phyloP scores from a whole-genome alignment of 345 rosid species.

The Eucalyptus camaldulensis region DNA sequence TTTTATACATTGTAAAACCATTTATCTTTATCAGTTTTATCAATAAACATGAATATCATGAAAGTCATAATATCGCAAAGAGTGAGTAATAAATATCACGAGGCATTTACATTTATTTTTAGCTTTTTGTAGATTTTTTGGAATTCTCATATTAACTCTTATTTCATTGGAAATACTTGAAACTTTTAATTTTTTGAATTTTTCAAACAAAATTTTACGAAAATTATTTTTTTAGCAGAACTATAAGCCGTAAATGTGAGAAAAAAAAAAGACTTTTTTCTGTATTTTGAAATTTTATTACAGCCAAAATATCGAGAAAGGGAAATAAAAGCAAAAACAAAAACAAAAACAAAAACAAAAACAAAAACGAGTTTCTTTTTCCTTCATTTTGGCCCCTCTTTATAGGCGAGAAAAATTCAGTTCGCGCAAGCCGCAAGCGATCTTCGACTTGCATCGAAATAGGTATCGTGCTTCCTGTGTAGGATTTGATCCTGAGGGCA shows the following conservation, averaged over 20 bases:
- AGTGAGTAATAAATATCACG: no score
- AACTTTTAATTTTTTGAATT: no score
- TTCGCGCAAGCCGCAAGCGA: neutral
- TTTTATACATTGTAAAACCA: neutral
- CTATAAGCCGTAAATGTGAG: neutral
- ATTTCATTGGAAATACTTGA: neutral
- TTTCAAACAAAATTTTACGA: no score
- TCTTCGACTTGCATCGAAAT: neutral
- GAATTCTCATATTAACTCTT: no score
- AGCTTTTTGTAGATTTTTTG: neutral
- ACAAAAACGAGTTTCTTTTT: neutral
- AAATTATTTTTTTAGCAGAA: neutral
- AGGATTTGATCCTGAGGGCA: conserved; percentile 78
- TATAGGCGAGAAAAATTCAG: neutral
- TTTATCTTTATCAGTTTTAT: neutral
- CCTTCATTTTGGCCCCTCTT: neutral
- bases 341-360: neutral
- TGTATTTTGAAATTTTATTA: neutral
- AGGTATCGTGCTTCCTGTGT: conserved; percentile 99
- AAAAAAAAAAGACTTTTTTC: neutral
- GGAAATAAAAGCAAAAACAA: neutral
- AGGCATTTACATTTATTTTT: no score
- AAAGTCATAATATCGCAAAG: no score
- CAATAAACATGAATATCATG: no score
- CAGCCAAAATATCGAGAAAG: neutral